A percentile compares a stretch with the other conserved stretches of the same genome.
phyloP scores from a whole-genome alignment of 2,329 filamentous ascomycete species.

The Alternaria gaisen region DNA sequence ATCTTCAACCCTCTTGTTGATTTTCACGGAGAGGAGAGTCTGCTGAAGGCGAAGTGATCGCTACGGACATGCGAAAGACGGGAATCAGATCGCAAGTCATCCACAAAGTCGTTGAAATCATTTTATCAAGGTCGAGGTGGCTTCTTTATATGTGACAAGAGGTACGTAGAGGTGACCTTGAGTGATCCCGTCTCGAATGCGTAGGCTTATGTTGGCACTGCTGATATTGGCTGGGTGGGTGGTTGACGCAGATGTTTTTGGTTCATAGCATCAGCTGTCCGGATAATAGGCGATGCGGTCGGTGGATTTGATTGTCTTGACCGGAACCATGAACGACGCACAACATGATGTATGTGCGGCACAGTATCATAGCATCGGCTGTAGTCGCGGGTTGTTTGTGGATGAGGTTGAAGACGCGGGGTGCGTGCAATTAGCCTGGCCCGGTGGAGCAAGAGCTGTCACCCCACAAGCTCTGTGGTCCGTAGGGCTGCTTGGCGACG shows the following conservation, averaged over 20 bases:
- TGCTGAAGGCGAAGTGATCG: not conserved
- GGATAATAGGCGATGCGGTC: not conserved
- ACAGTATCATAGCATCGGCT: not conserved
- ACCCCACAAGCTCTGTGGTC: not conserved
- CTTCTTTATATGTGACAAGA: no score
- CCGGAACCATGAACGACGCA: not conserved
- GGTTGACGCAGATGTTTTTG: not conserved
- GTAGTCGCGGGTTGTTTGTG: not conserved
- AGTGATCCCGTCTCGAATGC: not conserved
- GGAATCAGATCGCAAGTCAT: not conserved
- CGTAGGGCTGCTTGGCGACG: not conserved
- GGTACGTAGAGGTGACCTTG: not conserved
- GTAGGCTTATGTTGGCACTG: not conserved
- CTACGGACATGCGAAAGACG: not conserved
- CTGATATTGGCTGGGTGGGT: not conserved
- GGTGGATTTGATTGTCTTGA: not conserved
- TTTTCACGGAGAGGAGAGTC: not conserved
- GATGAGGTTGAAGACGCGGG: not conserved
- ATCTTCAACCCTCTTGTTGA: not conserved
- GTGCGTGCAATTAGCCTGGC: not conserved
- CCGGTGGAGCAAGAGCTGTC: not conserved
- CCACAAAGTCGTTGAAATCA: not conserved
- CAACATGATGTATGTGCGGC: not conserved
- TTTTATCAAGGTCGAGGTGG: not conserved
- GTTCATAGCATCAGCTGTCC: not conserved